Conservation (phyloP, 1,284 basidiomycete species). For the Anthracocystis setariae region DNA sequence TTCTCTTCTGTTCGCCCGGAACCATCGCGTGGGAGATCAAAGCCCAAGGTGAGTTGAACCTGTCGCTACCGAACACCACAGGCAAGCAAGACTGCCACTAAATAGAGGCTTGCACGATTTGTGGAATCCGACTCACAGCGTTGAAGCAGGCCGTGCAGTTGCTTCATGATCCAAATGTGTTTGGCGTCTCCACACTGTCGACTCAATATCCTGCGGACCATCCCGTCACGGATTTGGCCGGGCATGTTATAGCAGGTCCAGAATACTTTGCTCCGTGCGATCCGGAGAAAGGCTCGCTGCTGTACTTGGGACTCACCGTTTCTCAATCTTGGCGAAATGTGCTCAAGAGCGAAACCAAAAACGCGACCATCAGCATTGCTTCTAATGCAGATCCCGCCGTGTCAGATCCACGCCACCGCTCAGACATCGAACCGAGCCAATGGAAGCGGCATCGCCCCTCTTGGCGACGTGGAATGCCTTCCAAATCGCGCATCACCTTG, state of each 20-base stretch:
- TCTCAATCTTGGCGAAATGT: constrained; percentile 65
- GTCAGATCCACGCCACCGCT: constrained; percentile 53
- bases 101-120: neutral
- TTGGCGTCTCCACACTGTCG: constrained; percentile 54
- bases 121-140: constrained; percentile 3
- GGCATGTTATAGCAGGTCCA: constrained; percentile 42
- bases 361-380: constrained; percentile 54
- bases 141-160: constrained; percentile 39
- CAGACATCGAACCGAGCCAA: constrained; percentile 7
- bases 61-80: too few relatives aligned
- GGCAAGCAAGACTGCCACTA: too few relatives aligned
- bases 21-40: too few relatives aligned
- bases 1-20: too few relatives aligned
- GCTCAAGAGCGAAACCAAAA: constrained; percentile 35
- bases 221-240: constrained; percentile 33
- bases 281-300: constrained; percentile 51
- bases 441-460: constrained; percentile 56
- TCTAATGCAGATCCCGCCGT: constrained; percentile 49
- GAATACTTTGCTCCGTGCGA: constrained; percentile 66
- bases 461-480: constrained; percentile 65
- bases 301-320: constrained; percentile 63
- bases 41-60: too few relatives aligned
- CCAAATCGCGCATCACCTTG: constrained; percentile 60
- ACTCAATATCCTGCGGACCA: constrained; percentile 47
- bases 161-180: constrained; percentile 35